Conservation (phyloP, 257 asterid species). For the Capsicum baccatum region DNA sequence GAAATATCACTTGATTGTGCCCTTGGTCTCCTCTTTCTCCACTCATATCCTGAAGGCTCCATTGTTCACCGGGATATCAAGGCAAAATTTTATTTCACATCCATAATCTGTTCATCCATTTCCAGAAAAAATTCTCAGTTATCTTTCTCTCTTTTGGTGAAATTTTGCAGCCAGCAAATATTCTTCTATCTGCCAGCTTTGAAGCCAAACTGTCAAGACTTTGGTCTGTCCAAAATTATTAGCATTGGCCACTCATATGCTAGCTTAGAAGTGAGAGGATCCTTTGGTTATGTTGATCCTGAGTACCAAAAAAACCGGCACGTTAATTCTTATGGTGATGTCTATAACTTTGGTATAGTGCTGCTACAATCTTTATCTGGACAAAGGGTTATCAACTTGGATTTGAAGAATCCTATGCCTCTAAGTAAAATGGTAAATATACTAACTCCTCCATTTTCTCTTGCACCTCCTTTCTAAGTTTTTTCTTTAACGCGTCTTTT, state of each 20-base stretch:
- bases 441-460: neutral
- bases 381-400: conserved; percentile 69
- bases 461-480: neutral
- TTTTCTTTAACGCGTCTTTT: neutral
- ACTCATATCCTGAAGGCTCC: conserved; percentile 68
- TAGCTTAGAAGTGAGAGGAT: conserved; percentile 89
- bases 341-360: conserved; percentile 78
- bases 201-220: conserved; percentile 74
- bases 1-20: conserved; percentile 73
- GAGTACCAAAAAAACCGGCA: conserved; percentile 75
- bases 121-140: neutral
- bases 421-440: conserved; percentile 63
- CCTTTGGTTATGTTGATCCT: conserved; percentile 89
- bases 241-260: conserved; percentile 66
- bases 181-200: conserved; percentile 60
- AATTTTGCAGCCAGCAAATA: conserved; percentile 74
- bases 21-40: conserved; percentile 75
- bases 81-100: conserved; percentile 35
- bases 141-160: neutral
- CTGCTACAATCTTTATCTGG: conserved; percentile 78
- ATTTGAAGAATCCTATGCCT: conserved; percentile 62
- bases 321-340: conserved; percentile 77
- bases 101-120: neutral
- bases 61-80: conserved; percentile 84
- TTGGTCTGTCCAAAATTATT: conserved; percentile 79